Evolutionary conservation across 148 eudicot genomes (phyloP).

Genomic region (Heliamphora exappendiculata): DNA sequence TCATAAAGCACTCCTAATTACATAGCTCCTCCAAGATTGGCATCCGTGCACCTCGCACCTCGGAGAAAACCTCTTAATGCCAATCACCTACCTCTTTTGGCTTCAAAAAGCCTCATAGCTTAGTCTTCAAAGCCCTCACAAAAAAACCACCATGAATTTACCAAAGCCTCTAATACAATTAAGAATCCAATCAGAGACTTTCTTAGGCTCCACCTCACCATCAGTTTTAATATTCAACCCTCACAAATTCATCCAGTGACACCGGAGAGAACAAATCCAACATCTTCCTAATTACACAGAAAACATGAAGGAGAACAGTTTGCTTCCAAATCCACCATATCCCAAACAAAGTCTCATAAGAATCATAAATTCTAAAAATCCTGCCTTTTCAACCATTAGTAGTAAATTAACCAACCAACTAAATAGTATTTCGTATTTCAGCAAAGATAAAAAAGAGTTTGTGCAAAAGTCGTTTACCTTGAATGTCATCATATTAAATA

Average conservation of each 20-base stretch:
- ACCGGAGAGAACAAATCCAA: no score
- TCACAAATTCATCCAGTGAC: no score
- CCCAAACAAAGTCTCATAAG: neutral
- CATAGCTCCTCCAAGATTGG: no score
- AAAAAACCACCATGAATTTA: neutral
- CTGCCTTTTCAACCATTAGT: neutral
- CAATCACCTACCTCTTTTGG: neutral
- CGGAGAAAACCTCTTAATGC: neutral
- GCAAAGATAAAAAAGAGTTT: neutral
- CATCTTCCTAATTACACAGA: neutral
- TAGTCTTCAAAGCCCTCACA: neutral
- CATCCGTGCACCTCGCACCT: neutral
- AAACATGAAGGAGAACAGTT: neutral
- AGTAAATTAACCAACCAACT: neutral
- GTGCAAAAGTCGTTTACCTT: slow-evolving; percentile 37
- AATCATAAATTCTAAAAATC: neutral
- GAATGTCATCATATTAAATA: slow-evolving; percentile 84
- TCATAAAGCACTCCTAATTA: no score
- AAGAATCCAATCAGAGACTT: no score
- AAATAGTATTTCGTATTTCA: neutral
- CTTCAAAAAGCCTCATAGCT: neutral
- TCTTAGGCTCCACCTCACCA: no score
- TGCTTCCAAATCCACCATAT: neutral
- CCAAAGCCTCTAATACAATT: neutral
- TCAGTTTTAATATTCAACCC: no score